Percentiles rank a stretch among this genome's conserved stretches.
Evolutionary conservation across 129 eudicot genomes (phyloP).

Genomic region (Centaurea solstitialis): DNA sequence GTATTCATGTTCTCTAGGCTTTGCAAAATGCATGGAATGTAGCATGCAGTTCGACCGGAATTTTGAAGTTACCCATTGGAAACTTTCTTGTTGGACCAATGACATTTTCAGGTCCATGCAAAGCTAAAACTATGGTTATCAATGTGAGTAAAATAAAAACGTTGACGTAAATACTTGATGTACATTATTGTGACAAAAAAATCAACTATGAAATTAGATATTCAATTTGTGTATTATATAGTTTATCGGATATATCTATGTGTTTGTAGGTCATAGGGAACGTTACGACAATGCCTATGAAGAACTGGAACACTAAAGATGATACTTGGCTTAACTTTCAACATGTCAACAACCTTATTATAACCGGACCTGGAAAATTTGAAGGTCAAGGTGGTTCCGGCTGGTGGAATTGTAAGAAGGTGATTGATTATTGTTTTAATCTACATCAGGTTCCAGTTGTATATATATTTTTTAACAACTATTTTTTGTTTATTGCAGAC

Average conservation of each 20-base stretch:
- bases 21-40: neutral
- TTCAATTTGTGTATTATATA: neutral
- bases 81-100: conserved; percentile 1
- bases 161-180: neutral
- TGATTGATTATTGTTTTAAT: neutral
- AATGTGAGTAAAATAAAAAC: conserved; percentile 3
- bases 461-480: neutral
- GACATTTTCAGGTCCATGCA: conserved; percentile 27
- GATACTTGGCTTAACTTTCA: conserved; percentile 30
- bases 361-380: conserved; percentile 33
- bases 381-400: conserved; percentile 17
- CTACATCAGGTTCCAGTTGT: neutral
- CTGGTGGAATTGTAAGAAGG: conserved; percentile 22
- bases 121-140: conserved; percentile 8
- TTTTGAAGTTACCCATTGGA: neutral
- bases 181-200: neutral
- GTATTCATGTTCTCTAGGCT: neutral
- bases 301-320: conserved; percentile 8
- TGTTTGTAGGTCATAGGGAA: conserved; percentile 34
- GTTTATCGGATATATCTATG: neutral
- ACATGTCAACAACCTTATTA: conserved; percentile 21
- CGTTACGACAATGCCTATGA: conserved; percentile 25
- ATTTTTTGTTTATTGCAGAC: neutral
- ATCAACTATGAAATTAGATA: neutral
- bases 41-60: conserved; percentile 18